A percentile compares a stretch with the other conserved stretches of the same genome.
Evolutionary conservation across 2,329 filamentous ascomycete species (phyloP).

Genomic region (Verticillium isaacii): DNA sequence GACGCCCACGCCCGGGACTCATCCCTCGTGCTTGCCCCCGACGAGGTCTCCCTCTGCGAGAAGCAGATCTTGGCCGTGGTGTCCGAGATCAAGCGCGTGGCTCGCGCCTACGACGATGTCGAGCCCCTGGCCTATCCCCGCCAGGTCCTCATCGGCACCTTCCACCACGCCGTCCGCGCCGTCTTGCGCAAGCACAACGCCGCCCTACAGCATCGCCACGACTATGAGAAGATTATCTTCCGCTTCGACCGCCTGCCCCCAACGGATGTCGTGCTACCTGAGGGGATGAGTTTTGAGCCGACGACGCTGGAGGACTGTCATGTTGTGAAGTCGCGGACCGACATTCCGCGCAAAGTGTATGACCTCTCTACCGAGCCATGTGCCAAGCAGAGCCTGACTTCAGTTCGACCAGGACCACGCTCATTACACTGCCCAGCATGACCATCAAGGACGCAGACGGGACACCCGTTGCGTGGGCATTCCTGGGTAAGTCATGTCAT

Average conservation of each 20-base stretch:
- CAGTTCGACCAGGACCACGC: constrained; percentile 27
- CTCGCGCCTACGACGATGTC: constrained; percentile 14
- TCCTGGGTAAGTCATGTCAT: constrained; percentile 35
- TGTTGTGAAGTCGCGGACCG: constrained; percentile 48
- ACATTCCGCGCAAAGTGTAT: constrained; percentile 51
- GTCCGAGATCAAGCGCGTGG: constrained; percentile 21
- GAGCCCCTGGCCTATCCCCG: constrained; percentile 14
- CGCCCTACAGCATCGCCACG: constrained; percentile 9
- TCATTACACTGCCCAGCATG: constrained; percentile 39
- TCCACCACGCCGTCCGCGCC: constrained; percentile 23
- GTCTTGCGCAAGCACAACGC: not conserved
- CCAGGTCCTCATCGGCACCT: constrained; percentile 29
- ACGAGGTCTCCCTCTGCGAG: constrained; percentile 20
- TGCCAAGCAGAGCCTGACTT: not conserved
- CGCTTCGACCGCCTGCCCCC: constrained; percentile 37
- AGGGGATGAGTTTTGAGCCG: constrained; percentile 50
- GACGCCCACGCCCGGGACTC: constrained; percentile 13
- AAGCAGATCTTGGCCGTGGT: constrained; percentile 27
- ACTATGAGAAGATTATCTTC: constrained; percentile 57
- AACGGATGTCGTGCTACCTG: constrained; percentile 25
- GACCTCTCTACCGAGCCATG: constrained; percentile 13
- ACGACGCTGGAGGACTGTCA: constrained; percentile 48
- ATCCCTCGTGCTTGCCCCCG: constrained; percentile 12
- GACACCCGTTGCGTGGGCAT: constrained; percentile 59
- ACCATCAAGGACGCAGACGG: constrained; percentile 40